Base-by-base conservation (phyloP, 148 eudicot species). In the Beta vulgaris region DNA sequence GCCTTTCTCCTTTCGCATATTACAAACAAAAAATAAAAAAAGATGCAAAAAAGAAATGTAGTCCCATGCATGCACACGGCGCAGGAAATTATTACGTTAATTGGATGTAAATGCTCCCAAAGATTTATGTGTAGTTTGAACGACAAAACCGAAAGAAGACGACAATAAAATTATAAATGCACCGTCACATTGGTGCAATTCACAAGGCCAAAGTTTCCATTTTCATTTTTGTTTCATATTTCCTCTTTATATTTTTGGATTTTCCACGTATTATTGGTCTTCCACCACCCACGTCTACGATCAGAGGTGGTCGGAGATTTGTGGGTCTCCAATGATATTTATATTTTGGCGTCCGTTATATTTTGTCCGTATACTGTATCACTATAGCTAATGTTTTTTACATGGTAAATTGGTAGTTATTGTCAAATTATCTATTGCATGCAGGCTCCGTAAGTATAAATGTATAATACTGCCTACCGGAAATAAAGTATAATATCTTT, bases 51-150 rank as follows among this genome's bases (percentile, higher is more conserved):
- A 23, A 4, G 6, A 65, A 40, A n/a, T 65, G n/a, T 34, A 67
- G 71, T 28, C 71, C 71, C 53, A 67, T 67, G 34, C 71, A 67
- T 67, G 71, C 71, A 67, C 51, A 67, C 49, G 71, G 71, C 25
- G 71, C 46, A 64, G 7, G 26, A 21, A 29, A 59, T 59, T 32
- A 62, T 19, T 62, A 6, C 18, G 6, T 18, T 42, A 62, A 13
- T 16, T 35, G 57, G 32, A 53, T 1, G 21, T 34, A 62, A 64
- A 21, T 64, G 48, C 69, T 23, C 28, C 53, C 18, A 42, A 67
- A 43, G n/a, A 40, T 67, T 43, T 67, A 26, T 67, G 29, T 42
- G 53, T 67, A 34, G 46, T 65, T 36, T 9, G 44, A 36, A 58
- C 60, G 62, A 63, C 68, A 63, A 63, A 63, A 5, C 0, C 28